phyloP scores from a whole-genome alignment of 345 rosid species.

The Stellera chamaejasme region DNA sequence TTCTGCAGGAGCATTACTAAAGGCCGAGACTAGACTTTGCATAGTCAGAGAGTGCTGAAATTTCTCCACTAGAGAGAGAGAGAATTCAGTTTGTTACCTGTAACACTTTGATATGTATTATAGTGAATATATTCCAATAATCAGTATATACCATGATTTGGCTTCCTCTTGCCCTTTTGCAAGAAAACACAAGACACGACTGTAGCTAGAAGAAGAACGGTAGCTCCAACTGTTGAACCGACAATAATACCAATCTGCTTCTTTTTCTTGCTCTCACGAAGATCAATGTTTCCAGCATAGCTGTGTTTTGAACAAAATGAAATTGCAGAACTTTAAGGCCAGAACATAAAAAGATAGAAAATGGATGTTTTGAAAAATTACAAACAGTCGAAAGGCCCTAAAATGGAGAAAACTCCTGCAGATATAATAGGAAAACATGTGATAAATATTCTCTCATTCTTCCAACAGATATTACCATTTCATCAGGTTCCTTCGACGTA shows the following conservation, averaged over 20 bases:
- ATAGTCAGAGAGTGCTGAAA: slow-evolving; percentile 29
- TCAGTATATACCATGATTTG: slow-evolving; percentile 31
- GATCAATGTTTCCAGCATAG: slow-evolving; percentile 61
- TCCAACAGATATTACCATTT: too few species aligned
- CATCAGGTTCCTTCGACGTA: too few species aligned
- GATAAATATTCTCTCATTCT: too few species aligned
- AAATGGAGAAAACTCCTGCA: too few species aligned
- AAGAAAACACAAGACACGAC: slow-evolving; percentile 46
- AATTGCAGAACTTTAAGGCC: neutral
- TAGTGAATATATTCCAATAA: slow-evolving; percentile 8
- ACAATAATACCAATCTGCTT: slow-evolving; percentile 44
- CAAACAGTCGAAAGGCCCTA: too few species aligned
- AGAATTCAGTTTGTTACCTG: neutral
- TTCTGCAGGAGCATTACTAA: slow-evolving; percentile 61
- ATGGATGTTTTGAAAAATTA: too few species aligned
- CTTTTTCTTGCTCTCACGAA: slow-evolving; percentile 33
- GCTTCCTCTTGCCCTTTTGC: slow-evolving; percentile 44
- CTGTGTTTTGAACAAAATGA: slow-evolving; percentile 26
- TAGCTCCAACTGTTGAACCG: slow-evolving; percentile 72
- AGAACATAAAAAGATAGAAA: too few species aligned
- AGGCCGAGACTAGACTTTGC: slow-evolving; percentile 52
- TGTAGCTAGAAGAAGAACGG: slow-evolving; percentile 54
- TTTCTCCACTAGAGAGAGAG: slow-evolving; percentile 32
- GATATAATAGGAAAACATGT: too few species aligned
- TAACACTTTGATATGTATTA: slow-evolving; percentile 1